These are phyloP conservation scores for Pouteria campechiana DNA, from an alignment of 179 eudicot genomes.

Conservation along the genomic window DNA sequence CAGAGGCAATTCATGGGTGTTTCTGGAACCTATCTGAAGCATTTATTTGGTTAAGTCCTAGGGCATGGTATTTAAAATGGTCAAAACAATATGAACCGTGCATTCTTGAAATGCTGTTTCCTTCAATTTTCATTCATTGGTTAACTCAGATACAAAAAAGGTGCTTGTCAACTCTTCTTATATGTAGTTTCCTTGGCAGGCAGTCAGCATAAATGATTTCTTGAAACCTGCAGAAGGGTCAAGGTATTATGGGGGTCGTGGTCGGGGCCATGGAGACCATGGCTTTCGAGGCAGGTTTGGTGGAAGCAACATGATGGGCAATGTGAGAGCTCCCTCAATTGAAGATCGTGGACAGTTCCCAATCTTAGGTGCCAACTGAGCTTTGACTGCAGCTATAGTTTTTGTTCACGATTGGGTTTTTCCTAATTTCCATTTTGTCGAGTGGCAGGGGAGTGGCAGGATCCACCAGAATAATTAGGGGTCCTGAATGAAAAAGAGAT, in stretches of 20 bases:
- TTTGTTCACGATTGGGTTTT: too few relatives aligned
- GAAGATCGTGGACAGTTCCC: conserved; percentile 70
- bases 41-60: too few relatives aligned
- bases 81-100: neutral
- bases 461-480: too few relatives aligned
- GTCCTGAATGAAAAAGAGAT: too few relatives aligned
- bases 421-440: too few relatives aligned
- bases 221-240: conserved; percentile 83
- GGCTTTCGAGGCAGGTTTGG: conserved; percentile 43
- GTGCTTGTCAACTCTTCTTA: neutral
- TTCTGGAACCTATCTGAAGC: too few relatives aligned
- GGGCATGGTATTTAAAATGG: neutral
- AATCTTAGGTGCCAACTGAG: conserved; percentile 57
- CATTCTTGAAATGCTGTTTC: neutral
- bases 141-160: too few relatives aligned
- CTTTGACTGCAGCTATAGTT: too few relatives aligned
- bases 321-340: conserved; percentile 44
- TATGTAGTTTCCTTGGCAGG: conserved; percentile 20
- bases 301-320: conserved; percentile 21
- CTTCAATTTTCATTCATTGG: neutral
- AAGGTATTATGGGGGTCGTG: conserved; percentile 36
- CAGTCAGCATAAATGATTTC: conserved; percentile 77
- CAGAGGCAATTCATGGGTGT: too few relatives aligned
- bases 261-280: conserved; percentile 47
- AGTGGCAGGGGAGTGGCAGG: too few relatives aligned